Evolutionary conservation across 768 basidiomycete genomes (phyloP).

Genomic region (Tylopilus sp.): DNA sequence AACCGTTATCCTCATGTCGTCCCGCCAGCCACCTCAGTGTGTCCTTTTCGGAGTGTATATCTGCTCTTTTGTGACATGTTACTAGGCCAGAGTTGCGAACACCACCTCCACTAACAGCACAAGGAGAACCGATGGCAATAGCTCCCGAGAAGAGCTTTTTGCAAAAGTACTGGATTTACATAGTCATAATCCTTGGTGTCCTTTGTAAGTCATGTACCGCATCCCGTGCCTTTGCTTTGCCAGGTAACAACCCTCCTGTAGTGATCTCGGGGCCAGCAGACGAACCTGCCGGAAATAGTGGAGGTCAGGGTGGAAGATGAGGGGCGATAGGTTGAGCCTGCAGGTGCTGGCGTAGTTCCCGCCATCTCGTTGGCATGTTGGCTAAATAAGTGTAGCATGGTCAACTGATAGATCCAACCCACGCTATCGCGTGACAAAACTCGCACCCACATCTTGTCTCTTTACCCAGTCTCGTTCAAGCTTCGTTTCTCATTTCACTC

Average conservation of each 20-base stretch:
- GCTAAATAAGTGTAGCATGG: constrained; percentile 18
- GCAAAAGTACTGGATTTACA: constrained; percentile 91
- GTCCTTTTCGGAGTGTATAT: constrained; percentile 16
- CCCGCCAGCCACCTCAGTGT: constrained; percentile 57
- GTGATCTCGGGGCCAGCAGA: constrained; percentile 31
- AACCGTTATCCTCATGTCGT: constrained; percentile 48
- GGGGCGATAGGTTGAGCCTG: not conserved
- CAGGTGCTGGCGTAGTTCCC: constrained; percentile 1
- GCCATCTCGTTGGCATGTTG: constrained; percentile 4
- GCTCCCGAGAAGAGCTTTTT: constrained; percentile 73
- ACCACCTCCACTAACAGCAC: constrained; percentile 62
- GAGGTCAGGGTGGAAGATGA: constrained; percentile 27
- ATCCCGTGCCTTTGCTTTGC: not conserved
- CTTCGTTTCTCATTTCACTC: not conserved
- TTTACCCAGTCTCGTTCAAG: not conserved
- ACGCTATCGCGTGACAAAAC: not conserved
- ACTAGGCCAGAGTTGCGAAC: constrained; percentile 63
- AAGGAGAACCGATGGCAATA: constrained; percentile 61
- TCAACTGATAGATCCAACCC: constrained; percentile 7
- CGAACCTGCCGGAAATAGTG: constrained; percentile 20
- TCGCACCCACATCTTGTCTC: not conserved
- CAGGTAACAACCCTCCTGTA: constrained; percentile 1
- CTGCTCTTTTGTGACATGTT: not conserved
- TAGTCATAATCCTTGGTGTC: constrained; percentile 54
- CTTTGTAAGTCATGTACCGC: constrained; percentile 43